phyloP scores from a whole-genome alignment of 345 rosid species.

The Citrus mangshanensis region DNA sequence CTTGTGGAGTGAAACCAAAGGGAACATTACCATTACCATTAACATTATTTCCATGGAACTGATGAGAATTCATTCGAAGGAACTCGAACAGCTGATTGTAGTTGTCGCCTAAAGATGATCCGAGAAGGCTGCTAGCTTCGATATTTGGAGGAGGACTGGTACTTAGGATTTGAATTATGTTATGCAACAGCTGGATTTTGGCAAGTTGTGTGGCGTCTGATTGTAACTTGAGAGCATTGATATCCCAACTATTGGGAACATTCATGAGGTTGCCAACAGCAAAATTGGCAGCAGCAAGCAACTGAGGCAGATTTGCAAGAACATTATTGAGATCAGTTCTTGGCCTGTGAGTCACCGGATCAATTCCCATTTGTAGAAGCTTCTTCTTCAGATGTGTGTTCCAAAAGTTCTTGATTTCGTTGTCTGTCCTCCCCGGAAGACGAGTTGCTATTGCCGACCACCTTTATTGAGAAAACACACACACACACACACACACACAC shows the following conservation, averaged over 20 bases:
- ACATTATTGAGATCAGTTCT: constrained; percentile 53
- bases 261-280: constrained; percentile 27
- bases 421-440: constrained; percentile 75
- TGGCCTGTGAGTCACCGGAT: constrained; percentile 75
- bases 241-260: constrained; percentile 18
- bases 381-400: constrained; percentile 80
- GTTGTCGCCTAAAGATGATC: constrained; percentile 15
- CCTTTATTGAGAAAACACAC: constrained; percentile 24
- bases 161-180: constrained; percentile 39
- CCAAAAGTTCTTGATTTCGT: constrained; percentile 81
- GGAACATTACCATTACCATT: constrained; percentile 19
- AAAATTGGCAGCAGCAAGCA: constrained; percentile 50
- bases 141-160: constrained; percentile 18
- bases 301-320: constrained; percentile 51
- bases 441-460: constrained; percentile 81
- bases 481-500: background rate
- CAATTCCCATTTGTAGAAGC: constrained; percentile 77
- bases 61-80: constrained; percentile 21
- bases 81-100: constrained; percentile 23
- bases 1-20: constrained; percentile 28
- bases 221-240: constrained; percentile 33
- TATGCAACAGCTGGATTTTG: constrained; percentile 50
- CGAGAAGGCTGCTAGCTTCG: constrained; percentile 24
- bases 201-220: constrained; percentile 54
- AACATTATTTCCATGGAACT: background rate